A percentile compares a stretch with the other conserved stretches of the same genome.
Evolutionary conservation across 192 early-diverging fungal genomes (phyloP).

Genomic region (Physocladia obscura): DNA sequence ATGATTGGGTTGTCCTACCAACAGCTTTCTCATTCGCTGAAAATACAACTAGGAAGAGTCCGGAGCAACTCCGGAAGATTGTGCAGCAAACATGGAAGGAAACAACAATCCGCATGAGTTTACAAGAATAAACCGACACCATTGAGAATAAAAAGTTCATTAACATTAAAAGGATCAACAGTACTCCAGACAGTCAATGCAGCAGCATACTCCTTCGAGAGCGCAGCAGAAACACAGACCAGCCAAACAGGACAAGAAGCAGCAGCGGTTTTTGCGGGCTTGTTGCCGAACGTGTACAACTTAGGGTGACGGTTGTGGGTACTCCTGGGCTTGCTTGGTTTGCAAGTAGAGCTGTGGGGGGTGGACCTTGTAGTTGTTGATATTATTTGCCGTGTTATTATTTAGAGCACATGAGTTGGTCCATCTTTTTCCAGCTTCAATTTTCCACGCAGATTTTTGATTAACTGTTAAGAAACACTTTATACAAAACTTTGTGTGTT

Average conservation of each 20-base stretch:
- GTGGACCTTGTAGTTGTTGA: neutral
- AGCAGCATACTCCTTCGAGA: neutral
- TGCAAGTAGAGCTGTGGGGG: neutral
- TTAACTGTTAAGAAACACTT: no score
- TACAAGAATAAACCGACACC: no score
- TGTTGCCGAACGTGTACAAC: neutral
- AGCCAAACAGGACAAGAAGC: neutral
- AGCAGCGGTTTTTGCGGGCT: neutral
- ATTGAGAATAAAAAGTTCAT: no score
- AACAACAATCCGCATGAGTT: no score
- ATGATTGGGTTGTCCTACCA: neutral
- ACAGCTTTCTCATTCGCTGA: neutral
- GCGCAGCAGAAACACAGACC: conserved; percentile 6
- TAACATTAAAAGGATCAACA: no score
- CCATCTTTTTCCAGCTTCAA: no score
- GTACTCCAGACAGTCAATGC: neutral
- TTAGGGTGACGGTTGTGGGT: neutral
- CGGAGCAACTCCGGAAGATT: conserved; percentile 23
- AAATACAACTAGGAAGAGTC: neutral
- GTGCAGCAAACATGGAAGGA: conserved; percentile 24
- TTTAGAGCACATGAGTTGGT: no score
- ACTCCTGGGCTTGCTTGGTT: neutral
- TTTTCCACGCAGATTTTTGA: no score
- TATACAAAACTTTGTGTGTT: no score
- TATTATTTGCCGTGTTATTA: no score